These are phyloP conservation scores for Gyromitra esculenta DNA, from an alignment of 2,329 filamentous ascomycete species.

Conservation along the genomic window DNA sequence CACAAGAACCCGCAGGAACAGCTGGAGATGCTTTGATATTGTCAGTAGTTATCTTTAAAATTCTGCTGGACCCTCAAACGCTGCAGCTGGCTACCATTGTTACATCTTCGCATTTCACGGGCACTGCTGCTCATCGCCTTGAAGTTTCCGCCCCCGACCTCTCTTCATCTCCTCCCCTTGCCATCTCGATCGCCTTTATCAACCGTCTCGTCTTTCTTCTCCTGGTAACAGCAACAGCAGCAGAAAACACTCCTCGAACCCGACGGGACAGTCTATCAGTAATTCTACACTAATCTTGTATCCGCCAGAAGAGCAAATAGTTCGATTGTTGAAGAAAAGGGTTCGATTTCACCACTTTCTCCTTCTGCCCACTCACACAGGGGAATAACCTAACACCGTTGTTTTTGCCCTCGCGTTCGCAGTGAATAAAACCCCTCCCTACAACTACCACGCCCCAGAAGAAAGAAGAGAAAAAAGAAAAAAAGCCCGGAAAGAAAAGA, in stretches of 20 bases:
- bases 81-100: not conserved
- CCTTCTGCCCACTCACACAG: conserved; percentile 52
- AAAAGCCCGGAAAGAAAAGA: conserved; percentile 37
- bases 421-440: conserved; percentile 58
- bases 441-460: conserved; percentile 37
- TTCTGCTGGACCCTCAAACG: not conserved
- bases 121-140: conserved; percentile 18
- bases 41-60: not conserved
- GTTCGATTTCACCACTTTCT: conserved; percentile 52
- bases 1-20: not conserved
- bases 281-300: conserved; percentile 21
- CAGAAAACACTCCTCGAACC: conserved; percentile 4
- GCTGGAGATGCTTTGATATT: not conserved
- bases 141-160: conserved; percentile 43
- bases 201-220: conserved; percentile 32
- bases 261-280: conserved; percentile 2
- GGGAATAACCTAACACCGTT: conserved; percentile 55
- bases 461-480: conserved; percentile 44
- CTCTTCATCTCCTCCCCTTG: conserved; percentile 34
- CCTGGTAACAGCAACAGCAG: not conserved
- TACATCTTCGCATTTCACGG: conserved; percentile 8
- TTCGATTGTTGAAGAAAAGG: conserved; percentile 51
- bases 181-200: conserved; percentile 40
- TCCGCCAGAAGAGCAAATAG: conserved; percentile 18
- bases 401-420: conserved; percentile 56